These are phyloP conservation scores for Francoa sonchifolia DNA, from an alignment of 441 rosid genomes.

Conservation along the genomic window DNA sequence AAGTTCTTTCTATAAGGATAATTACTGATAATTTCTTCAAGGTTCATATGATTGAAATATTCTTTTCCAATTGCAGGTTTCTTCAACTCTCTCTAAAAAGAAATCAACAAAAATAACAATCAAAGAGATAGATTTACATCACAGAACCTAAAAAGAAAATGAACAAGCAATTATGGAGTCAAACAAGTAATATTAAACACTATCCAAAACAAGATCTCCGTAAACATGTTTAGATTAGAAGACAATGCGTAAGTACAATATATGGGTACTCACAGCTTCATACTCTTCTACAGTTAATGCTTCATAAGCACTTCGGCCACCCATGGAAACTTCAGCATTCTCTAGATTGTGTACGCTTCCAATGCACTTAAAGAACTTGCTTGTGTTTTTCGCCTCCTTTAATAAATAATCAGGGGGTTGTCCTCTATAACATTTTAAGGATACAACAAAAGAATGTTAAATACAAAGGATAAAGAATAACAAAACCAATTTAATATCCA, in stretches of 20 bases:
- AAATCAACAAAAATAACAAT: conserved; percentile 13
- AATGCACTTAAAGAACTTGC: conserved; percentile 83
- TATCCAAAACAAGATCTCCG: too few species aligned
- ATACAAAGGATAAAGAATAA: not conserved
- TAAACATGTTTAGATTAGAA: too few species aligned
- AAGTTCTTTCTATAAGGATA: conserved; percentile 85
- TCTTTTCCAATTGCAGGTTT: conserved; percentile 87
- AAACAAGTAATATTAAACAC: too few species aligned
- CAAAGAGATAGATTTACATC: conserved; percentile 10
- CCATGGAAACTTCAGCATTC: conserved; percentile 39
- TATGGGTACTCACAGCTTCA: conserved; percentile 70
- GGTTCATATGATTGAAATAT: conserved; percentile 86
- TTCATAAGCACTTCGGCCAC: conserved; percentile 62
- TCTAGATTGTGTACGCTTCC: conserved; percentile 66
- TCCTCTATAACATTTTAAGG: conserved; percentile 45
- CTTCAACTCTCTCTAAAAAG: conserved; percentile 77
- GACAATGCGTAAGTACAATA: too few species aligned
- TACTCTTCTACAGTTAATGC: conserved; percentile 76
- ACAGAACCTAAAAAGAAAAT: too few species aligned
- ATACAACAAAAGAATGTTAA: conserved; percentile 3
- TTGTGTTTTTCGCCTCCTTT: conserved; percentile 83
- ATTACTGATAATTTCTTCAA: conserved; percentile 78
- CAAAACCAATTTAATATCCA: not conserved
- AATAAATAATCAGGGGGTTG: conserved; percentile 96
- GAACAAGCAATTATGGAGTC: too few species aligned